Percentiles rank a stretch among this genome's conserved stretches.
Conservation (phyloP, 2,329 filamentous ascomycete species). For the Fonsecaea multimorphosa region DNA sequence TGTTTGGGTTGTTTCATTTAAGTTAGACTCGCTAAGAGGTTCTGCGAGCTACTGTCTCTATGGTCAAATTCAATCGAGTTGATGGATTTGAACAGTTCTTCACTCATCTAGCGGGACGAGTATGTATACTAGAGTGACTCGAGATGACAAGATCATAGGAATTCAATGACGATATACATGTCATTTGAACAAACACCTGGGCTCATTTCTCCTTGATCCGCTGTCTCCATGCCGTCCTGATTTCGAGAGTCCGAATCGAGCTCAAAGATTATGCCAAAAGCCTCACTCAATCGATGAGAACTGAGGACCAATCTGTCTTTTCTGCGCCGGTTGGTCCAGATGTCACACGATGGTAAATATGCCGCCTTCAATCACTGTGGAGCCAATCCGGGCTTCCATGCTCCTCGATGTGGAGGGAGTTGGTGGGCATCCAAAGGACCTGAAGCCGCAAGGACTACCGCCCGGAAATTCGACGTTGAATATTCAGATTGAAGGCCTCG, state of each 20-base stretch:
- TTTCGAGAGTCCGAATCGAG: not conserved
- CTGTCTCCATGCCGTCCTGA: not conserved
- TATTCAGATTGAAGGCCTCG: constrained; percentile 22
- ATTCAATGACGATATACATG: not conserved
- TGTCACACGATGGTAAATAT: not conserved
- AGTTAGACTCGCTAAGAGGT: not conserved
- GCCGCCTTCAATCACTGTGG: constrained; percentile 5
- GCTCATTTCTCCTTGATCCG: not conserved
- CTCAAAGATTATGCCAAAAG: not conserved
- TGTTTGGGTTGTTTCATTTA: not conserved
- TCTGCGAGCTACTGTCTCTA: constrained; percentile 2
- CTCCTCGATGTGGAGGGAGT: constrained; percentile 25
- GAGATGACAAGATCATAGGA: not conserved
- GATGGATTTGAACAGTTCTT: not conserved
- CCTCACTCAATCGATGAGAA: not conserved
- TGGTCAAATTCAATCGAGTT: not conserved
- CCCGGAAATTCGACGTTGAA: not conserved
- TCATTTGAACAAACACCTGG: not conserved
- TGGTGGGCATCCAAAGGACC: not conserved
- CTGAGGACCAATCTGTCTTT: not conserved
- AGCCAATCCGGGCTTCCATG: constrained; percentile 31
- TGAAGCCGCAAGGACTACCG: not conserved
- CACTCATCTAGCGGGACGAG: too few species aligned
- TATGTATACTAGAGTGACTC: too few species aligned
- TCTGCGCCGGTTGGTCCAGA: not conserved